Evolutionary conservation across 805 yeast genomes (phyloP), one percentile per base, ranked within the genome.

Genomic region (Kluyveromyces starmeri): DNA sequence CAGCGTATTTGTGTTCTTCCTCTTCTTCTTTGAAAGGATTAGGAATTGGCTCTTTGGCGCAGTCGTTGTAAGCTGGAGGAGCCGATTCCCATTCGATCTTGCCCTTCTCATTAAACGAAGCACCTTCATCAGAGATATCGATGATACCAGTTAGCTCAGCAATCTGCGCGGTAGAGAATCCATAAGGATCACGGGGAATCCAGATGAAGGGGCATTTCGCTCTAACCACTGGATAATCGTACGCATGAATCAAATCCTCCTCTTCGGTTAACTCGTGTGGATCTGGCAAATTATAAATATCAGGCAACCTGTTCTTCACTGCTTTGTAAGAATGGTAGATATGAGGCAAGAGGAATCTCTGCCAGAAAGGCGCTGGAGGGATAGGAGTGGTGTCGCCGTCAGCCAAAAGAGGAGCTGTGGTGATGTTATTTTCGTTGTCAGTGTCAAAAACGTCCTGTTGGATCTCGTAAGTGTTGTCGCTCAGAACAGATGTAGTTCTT

Each of bases 151-250:
- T 54, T 34, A 83, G 67, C 27, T 73, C 64, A 25, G 68, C 70
- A 15, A 82, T 76, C 47, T 78, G 75, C 10, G 50, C 53, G 2
- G 65, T 59, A 1, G 95, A 81, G 46, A 84, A 70, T 1, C 97
- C 97, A 71, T 75, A 73, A 7, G 83, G 79, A 55, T 89, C 98
- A 38, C 65, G 64, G n/a, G 96, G 94, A 49, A 89, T 74, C 98
- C 98, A 89, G 14, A 89, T 61, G n/a, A 67, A 65, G 2, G 95
- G 94, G 46, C 83, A 71, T 28, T 65, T 55, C 0, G 79, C 79
- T 18, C 73, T 62, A 12, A 79, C 76, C 5, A 79, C 83, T 2
- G 96, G 96, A 50, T 70, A 71, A 49, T 75, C 74, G 58, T 79
- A 89, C 1, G 95, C 92, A 42, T 71, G 75, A 32, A 70, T 65